These are phyloP conservation scores for Sutorius eximius DNA, from an alignment of 1,284 basidiomycete species.

Conservation along the genomic window DNA sequence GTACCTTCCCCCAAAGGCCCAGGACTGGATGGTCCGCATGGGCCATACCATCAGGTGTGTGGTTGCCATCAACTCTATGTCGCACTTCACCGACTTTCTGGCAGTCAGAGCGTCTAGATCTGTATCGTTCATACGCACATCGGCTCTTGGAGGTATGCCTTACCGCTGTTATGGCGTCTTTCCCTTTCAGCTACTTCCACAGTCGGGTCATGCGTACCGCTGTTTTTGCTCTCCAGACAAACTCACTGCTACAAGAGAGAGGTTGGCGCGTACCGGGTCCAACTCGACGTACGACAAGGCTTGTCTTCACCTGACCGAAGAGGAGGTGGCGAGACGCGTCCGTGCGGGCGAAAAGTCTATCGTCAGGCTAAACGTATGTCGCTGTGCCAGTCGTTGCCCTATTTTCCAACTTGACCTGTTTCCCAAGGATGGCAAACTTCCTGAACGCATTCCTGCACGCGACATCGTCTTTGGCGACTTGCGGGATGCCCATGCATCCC, in stretches of 20 bases:
- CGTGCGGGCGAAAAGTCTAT: constrained; percentile 76
- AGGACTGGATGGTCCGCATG: constrained; percentile 68
- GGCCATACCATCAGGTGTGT: constrained; percentile 79
- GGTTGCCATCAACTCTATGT: background rate
- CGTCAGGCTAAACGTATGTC: constrained; percentile 82
- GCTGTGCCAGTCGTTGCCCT: constrained; percentile 18
- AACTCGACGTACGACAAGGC: constrained; percentile 82
- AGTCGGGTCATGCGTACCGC: constrained; percentile 89
- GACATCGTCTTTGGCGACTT: constrained; percentile 81
- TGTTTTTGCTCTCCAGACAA: constrained; percentile 87
- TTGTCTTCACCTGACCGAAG: constrained; percentile 82
- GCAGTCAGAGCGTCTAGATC: constrained; percentile 84
- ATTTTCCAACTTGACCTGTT: background rate
- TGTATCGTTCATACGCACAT: constrained; percentile 77
- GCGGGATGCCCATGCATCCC: constrained; percentile 71
- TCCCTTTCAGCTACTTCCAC: background rate
- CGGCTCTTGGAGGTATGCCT: constrained; percentile 69
- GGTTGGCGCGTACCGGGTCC: constrained; percentile 68
- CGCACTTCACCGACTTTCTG: background rate
- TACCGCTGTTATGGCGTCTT: background rate
- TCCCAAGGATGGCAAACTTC: constrained; percentile 54
- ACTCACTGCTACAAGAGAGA: constrained; percentile 65
- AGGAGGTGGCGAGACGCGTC: constrained; percentile 77
- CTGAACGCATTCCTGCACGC: constrained; percentile 43
- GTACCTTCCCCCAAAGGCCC: constrained; percentile 54